Base-by-base conservation (phyloP, 179 eudicot genomes). In the Nepenthes alata region DNA sequence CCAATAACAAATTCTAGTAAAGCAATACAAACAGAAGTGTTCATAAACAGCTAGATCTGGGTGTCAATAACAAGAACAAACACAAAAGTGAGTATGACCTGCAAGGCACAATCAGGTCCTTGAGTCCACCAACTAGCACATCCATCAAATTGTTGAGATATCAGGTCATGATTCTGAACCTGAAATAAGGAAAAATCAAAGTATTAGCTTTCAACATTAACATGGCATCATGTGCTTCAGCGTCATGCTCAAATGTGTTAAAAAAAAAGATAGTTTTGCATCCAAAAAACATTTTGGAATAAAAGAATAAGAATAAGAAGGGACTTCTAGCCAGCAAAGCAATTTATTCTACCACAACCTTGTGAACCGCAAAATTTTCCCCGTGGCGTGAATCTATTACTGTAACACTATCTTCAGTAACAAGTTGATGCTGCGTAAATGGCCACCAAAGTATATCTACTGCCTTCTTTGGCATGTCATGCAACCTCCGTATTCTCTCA, bases 71-170 rank as follows among this genome's bases (percentile, higher is more conserved):
- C 16, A 58, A 64, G n/a, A 55, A 61, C 25, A 61, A 70, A 57
- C 53, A 61, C 11, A 12, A 25, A 68, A 54, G 45, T 59, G 10
- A 70, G 53, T 72, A 72, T 80, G 82, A 93, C 98, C 97, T 93
- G 98, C 69, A 89, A 78, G 67, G 78, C 63, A 63, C 76, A 78
- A 74, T 79, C 83, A 51, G 98, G 97, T 50, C 98, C 98, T 77
- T 93, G 98, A 7, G 98, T 93, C 98, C 98, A 93, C 98, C 98
- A 93, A 79, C 97, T 93, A 66, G 97, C 98, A 76, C 95, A 89
- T 59, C 83, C 97, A 76, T 93, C 98, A 82, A 89, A 89, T 60
- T 85, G 93, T 68, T 87, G 83, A 68, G 81, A 62, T 57, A 93
- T 77, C 62, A 65, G 63, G 72, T 77, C 76, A 49, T 58, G 59